Percentiles rank a stretch among this genome's conserved stretches.
These are phyloP conservation scores for Diaporthe nobilis DNA, from an alignment of 2,329 filamentous ascomycete species.

Conservation along the genomic window DNA sequence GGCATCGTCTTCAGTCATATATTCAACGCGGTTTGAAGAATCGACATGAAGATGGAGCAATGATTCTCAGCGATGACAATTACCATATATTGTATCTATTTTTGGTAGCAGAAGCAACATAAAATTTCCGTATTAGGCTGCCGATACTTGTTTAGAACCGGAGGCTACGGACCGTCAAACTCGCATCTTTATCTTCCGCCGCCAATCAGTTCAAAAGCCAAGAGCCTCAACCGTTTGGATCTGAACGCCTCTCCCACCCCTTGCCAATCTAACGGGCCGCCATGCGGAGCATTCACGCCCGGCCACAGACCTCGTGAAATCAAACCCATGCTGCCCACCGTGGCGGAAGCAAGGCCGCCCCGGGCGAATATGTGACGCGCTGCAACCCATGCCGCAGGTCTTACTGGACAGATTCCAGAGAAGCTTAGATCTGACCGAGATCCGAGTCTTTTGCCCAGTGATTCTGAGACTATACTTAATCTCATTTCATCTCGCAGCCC, in stretches of 20 bases:
- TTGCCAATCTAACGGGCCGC: neutral
- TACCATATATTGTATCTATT: neutral
- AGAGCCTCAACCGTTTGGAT: conserved; percentile 15
- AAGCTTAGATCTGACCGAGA: conserved; percentile 24
- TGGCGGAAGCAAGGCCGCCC: conserved; percentile 7
- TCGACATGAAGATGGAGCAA: no score
- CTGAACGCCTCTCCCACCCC: conserved; percentile 15
- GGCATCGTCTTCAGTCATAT: no score
- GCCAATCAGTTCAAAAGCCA: conserved; percentile 24
- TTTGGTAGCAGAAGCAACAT: conserved; percentile 38
- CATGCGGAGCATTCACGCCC: conserved; percentile 17
- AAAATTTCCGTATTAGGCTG: conserved; percentile 1
- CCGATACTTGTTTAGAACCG: conserved; percentile 17
- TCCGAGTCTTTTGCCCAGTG: neutral
- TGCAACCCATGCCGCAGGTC: neutral
- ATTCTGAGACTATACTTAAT: conserved; percentile 11
- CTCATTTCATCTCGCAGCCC: conserved; percentile 9
- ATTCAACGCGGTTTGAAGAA: neutral
- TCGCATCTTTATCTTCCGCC: conserved; percentile 18
- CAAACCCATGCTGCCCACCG: neutral
- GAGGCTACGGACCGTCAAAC: conserved; percentile 20
- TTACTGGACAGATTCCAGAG: neutral
- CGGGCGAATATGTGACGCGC: conserved; percentile 4
- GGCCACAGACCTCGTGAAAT: neutral
- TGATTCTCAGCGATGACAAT: neutral